Percentiles rank a stretch among this genome's conserved stretches.
These are phyloP conservation scores for Pythium rhizo-oryzae DNA, from an alignment of 352 stramenopile species.

Conservation along the genomic window DNA sequence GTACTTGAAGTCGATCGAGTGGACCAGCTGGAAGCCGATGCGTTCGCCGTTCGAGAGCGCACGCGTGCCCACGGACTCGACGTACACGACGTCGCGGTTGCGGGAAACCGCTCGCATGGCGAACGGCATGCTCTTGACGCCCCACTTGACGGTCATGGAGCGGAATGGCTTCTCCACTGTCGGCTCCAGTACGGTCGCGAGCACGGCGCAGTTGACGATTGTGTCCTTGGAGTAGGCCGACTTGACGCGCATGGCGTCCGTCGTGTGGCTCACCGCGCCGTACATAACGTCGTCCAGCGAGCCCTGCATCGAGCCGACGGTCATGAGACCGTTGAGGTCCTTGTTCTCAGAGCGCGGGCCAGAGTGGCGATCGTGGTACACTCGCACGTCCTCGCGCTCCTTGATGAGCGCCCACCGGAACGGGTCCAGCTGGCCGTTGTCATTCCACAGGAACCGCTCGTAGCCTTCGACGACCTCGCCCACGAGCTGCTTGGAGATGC, in stretches of 20 bases:
- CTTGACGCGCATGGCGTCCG: constrained; percentile 58
- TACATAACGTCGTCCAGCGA: constrained; percentile 67
- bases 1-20: constrained; percentile 71
- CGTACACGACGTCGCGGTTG: constrained; percentile 64
- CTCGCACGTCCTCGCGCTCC: constrained; percentile 46
- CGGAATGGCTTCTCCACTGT: constrained; percentile 52
- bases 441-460: constrained; percentile 49
- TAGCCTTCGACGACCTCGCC: constrained; percentile 52
- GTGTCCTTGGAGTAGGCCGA: constrained; percentile 54
- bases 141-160: constrained; percentile 67
- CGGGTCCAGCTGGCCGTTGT: constrained; percentile 41
- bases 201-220: constrained; percentile 55
- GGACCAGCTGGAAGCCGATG: constrained; percentile 61
- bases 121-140: constrained; percentile 50
- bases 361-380: constrained; percentile 44
- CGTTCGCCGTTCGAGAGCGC: constrained; percentile 46
- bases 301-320: constrained; percentile 46
- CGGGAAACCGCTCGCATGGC: constrained; percentile 43
- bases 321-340: constrained; percentile 23
- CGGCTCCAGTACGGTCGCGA: constrained; percentile 50
- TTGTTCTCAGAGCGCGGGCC: constrained; percentile 24
- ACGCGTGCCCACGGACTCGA: constrained; percentile 56
- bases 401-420: constrained; percentile 54
- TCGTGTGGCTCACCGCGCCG: constrained; percentile 43
- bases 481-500: constrained; percentile 43